Percentiles rank a stretch among this genome's conserved stretches.
Conservation (phyloP, 1,139 yeast species). For the Debaryomyces coudertii region DNA sequence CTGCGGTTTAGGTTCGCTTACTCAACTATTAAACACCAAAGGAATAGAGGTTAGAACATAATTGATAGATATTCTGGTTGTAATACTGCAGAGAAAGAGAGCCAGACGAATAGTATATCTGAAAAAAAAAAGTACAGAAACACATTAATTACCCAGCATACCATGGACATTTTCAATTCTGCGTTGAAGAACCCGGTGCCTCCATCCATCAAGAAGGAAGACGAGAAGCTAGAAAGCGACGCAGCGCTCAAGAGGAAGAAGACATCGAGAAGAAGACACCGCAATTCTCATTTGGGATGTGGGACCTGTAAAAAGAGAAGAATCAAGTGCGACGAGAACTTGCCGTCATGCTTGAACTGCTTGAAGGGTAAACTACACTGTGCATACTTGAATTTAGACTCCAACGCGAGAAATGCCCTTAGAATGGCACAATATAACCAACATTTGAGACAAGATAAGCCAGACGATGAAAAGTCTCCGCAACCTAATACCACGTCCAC, state of each 20-base stretch:
- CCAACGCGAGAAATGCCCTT: conserved; percentile 52
- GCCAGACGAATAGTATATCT: not conserved
- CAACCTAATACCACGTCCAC: conserved; percentile 1
- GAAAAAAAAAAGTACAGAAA: not conserved
- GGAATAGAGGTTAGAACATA: not conserved
- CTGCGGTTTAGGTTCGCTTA: not conserved
- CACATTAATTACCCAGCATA: not conserved
- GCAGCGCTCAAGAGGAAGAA: conserved; percentile 33
- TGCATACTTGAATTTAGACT: conserved; percentile 55
- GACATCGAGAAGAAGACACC: conserved; percentile 60
- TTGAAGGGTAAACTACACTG: conserved; percentile 59
- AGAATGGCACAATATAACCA: conserved; percentile 56
- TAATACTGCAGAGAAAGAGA: not conserved
- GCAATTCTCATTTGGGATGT: conserved; percentile 66
- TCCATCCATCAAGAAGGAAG: conserved; percentile 14
- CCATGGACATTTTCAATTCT: conserved; percentile 32
- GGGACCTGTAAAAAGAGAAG: conserved; percentile 68
- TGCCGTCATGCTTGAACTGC: conserved; percentile 65
- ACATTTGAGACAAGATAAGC: conserved; percentile 38
- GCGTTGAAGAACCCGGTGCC: conserved; percentile 36
- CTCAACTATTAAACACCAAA: not conserved
- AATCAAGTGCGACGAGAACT: conserved; percentile 67
- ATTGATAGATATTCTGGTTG: not conserved
- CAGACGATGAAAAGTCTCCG: conserved; percentile 8
- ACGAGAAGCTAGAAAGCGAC: conserved; percentile 10